Evolutionary conservation across 768 basidiomycete species (phyloP), one percentile per base, ranked within the genome.

Genomic region (Auriculariales sp.): DNA sequence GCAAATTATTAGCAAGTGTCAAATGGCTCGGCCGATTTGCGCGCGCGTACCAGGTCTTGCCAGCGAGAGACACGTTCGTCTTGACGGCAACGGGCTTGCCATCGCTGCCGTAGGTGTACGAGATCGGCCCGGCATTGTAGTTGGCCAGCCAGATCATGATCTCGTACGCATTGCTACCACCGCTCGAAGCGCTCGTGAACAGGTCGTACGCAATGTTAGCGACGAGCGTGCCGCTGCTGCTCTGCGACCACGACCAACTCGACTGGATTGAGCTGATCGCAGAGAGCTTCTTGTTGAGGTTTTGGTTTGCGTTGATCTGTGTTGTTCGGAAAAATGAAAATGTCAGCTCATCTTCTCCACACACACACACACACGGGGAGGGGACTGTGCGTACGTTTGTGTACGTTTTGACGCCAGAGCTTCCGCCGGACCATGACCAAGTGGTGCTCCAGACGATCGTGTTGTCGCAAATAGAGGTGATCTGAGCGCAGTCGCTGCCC

Each of bases 91-190:
- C 56, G 1, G 79, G 67, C 3, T 68, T 59, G 3, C 79, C 79
- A 15, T 64, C 48, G 0, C 68, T 60, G 56, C 63, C 61, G 58
- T 78, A 81, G 0, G 53, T 17, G 17, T 64, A 61, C 12, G 76
- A 76, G 53, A 81, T 79, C 1, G 81, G 81, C 2, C 70, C 70
- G 3, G 78, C 71, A 53, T 74, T 73, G 65, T 61, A 69, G 56
- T 72, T 76, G 1, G 68, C 78, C 12, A 81, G 70, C 81, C 80
- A 81, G 52, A 83, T 61, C 80, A 83, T 83, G 55, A 81, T 68
- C 53, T 73, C 71, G 53, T 65, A 56, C 30, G 55, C 52, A 48
- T 69, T 69, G 32, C 67, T 60, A 28, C 79, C 79, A 1, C 72
- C 72, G 30, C 74, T 34, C 3, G 64, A 63, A 52, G 56, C 56